Base-by-base conservation (phyloP, 257 asterid species). In the Leonotis leonurus region DNA sequence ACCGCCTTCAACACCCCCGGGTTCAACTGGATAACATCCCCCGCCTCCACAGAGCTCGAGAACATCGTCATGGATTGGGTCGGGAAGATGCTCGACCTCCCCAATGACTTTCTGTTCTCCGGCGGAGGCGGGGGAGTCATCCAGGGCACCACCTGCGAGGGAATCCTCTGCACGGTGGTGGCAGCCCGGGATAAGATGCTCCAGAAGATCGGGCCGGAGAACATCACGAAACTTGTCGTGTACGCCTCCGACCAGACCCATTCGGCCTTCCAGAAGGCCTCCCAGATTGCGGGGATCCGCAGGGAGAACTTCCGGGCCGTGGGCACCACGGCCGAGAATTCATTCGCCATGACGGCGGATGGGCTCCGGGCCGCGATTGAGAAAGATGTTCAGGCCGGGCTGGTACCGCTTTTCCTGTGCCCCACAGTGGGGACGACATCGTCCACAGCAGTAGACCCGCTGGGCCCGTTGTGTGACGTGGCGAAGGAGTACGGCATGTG, bases 191-290 rank as follows among this genome's bases (percentile, higher is more conserved):
- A 86, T 24, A 63, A 48, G 20, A 73, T 56, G 73, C 43, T 81
- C 51, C 67, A 59, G 24, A 72, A 69, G 17, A 67, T 83, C 1
- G 85, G 90, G n/a, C n/a, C 6, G 22, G 65, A 2, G 78, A 77
- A 41, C 0, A 60, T 86, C 35, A 68, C 63, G 54, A 86, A 72
- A 49, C 50, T 84, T 5, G 87, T 80, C 1, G 84, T 84, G 0
- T 84, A 86, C 27, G 81, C 80, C 1, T 86, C 95, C 6, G 92
- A 84, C 45, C 95, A 86, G 35, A 86, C 95, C 2, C 95, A 86
- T 60, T 78, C 79, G 11, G 79, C 75, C 5, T 49, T 81, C 2
- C 71, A 68, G 30, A 86, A 86, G 70, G 80, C 89, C 0, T 85
- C 82, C 7, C 77, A 72, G 57, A 75, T 85, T 11, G 88, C 83